Evolutionary conservation across 495 filamentous ascomycete genomes (phyloP).

Genomic region (Aspergillus steynii): DNA sequence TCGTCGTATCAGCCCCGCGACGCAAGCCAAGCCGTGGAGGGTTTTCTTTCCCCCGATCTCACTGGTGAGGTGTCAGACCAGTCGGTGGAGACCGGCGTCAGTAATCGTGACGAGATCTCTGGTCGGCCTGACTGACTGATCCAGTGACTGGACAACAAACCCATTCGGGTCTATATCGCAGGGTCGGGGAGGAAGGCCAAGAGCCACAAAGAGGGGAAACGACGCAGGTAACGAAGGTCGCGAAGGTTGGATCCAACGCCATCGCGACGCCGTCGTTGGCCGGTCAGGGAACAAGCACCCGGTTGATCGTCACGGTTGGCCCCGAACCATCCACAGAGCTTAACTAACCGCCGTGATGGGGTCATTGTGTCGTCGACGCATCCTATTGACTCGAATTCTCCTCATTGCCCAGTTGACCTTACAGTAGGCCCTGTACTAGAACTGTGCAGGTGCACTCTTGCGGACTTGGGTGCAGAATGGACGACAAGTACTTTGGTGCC

Average conservation of each 20-base stretch:
- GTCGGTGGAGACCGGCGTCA: background rate
- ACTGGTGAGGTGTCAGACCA: slow-evolving; percentile 7
- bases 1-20: slow-evolving; percentile 1
- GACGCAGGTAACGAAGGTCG: background rate
- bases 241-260: slow-evolving; percentile 4
- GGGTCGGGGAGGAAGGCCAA: background rate
- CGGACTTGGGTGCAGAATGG: background rate
- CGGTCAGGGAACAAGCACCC: slow-evolving; percentile 23
- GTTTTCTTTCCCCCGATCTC: background rate
- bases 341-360: slow-evolving; percentile 27
- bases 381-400: slow-evolving; percentile 6
- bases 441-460: background rate
- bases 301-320: slow-evolving; percentile 35
- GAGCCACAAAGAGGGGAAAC: slow-evolving; percentile 15
- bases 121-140: background rate
- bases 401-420: slow-evolving; percentile 1
- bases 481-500: background rate
- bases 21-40: slow-evolving; percentile 7
- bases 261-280: slow-evolving; percentile 10
- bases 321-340: slow-evolving; percentile 26
- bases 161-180: background rate
- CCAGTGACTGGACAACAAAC: background rate
- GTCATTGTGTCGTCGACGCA: background rate
- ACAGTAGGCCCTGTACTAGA: background rate
- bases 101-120: background rate